Evolutionary conservation across 2,329 filamentous ascomycete species (phyloP).

Genomic region (Rhynchosporium agropyri): DNA sequence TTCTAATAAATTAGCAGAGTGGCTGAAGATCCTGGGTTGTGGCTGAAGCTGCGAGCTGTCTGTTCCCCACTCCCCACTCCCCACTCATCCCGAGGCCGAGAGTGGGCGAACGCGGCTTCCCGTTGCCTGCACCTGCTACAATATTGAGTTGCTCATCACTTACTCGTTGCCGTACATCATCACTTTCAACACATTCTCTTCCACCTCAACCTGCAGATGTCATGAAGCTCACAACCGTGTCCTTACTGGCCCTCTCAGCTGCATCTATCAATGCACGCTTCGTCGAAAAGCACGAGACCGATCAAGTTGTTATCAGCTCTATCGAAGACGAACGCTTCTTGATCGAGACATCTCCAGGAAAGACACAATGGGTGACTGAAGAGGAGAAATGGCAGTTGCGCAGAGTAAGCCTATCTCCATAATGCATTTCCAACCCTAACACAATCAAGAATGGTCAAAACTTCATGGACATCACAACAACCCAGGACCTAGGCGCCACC

Average conservation of each 20-base stretch:
- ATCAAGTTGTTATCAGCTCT: constrained; percentile 53
- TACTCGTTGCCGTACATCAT: neutral
- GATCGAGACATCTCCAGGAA: constrained; percentile 81
- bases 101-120: neutral
- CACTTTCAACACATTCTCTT: constrained; percentile 13
- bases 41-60: neutral
- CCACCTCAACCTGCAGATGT: constrained; percentile 3
- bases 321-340: constrained; percentile 61
- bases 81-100: constrained; percentile 5
- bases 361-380: constrained; percentile 86
- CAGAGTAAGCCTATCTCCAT: constrained; percentile 58
- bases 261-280: constrained; percentile 57
- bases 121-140: neutral
- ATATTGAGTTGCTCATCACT: neutral
- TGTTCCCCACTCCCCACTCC: neutral
- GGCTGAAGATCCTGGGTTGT: no score
- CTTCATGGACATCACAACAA: constrained; percentile 94
- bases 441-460: constrained; percentile 74
- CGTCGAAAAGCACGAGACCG: constrained; percentile 54
- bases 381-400: constrained; percentile 93
- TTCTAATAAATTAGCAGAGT: neutral
- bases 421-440: constrained; percentile 22
- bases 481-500: constrained; percentile 61
- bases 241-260: constrained; percentile 58
- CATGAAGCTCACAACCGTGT: constrained; percentile 56